Evolutionary conservation across 495 filamentous ascomycete genomes (phyloP).

Genomic region (Tuber umbilicatum): DNA sequence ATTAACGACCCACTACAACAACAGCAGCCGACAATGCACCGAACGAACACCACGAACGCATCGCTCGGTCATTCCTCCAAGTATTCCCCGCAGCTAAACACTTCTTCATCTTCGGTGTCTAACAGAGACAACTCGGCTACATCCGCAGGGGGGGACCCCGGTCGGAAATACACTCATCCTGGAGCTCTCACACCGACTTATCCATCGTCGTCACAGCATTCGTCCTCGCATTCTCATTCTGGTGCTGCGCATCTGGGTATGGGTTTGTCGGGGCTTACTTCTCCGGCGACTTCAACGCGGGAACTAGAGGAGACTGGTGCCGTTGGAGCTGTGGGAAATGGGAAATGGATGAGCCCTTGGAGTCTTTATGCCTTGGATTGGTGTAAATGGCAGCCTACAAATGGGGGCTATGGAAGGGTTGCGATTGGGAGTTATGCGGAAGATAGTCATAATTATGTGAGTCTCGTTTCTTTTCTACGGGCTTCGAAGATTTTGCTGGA

Average conservation of each 20-base stretch:
- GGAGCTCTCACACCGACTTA: constrained; percentile 38
- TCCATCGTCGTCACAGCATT: constrained; percentile 28
- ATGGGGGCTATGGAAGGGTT: constrained; percentile 76
- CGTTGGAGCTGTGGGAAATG: constrained; percentile 47
- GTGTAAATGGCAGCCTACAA: constrained; percentile 94
- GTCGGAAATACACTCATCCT: constrained; percentile 35
- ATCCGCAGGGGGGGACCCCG: constrained; percentile 5
- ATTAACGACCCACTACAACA: not conserved
- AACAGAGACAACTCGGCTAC: constrained; percentile 8
- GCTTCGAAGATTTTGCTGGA: not conserved
- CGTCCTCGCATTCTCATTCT: constrained; percentile 29
- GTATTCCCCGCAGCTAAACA: constrained; percentile 28
- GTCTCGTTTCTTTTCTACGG: constrained; percentile 30
- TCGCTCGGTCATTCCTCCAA: constrained; percentile 22
- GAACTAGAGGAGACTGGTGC: constrained; percentile 34
- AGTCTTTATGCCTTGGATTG: constrained; percentile 94
- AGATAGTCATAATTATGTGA: constrained; percentile 94
- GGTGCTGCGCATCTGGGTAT: constrained; percentile 25
- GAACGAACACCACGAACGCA: constrained; percentile 25
- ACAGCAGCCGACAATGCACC: constrained; percentile 25
- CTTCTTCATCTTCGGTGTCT: constrained; percentile 8
- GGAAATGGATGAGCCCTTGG: constrained; percentile 94
- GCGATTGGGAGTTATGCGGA: constrained; percentile 94
- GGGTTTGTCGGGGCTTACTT: constrained; percentile 30
- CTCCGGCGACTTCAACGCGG: constrained; percentile 16